Conservation (phyloP, 169 alveolate genomes). For the Plasmodium coatneyi region DNA sequence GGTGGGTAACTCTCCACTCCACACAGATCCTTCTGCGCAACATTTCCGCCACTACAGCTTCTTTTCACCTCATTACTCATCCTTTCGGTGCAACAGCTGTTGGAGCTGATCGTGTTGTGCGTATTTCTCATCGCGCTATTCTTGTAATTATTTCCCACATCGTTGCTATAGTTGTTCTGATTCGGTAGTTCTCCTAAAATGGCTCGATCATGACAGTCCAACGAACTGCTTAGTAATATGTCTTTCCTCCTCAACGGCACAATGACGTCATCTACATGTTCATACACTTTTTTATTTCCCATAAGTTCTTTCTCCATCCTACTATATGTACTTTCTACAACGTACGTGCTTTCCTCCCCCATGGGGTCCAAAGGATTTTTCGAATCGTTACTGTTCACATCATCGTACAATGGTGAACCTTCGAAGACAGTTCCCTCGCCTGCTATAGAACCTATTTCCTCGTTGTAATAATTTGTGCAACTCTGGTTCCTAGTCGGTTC, state of each 20-base stretch:
- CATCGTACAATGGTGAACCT: background rate
- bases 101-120: background rate
- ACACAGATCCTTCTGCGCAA: background rate
- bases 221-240: background rate
- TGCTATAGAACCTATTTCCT: background rate
- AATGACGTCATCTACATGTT: conserved; percentile 7
- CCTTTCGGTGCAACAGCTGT: background rate
- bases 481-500: background rate
- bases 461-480: background rate
- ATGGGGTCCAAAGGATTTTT: background rate
- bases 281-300: conserved; percentile 32
- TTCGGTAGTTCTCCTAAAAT: background rate
- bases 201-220: background rate
- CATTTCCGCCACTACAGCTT: background rate
- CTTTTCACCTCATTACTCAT: background rate
- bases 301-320: background rate
- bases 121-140: background rate
- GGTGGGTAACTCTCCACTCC: background rate
- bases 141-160: background rate
- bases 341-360: background rate
- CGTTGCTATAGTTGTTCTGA: background rate
- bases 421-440: background rate
- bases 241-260: background rate
- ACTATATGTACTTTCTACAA: background rate
- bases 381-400: background rate